Evolutionary conservation across 2,329 filamentous ascomycete genomes (phyloP).

Genomic region (Sordariomycetes sp.): DNA sequence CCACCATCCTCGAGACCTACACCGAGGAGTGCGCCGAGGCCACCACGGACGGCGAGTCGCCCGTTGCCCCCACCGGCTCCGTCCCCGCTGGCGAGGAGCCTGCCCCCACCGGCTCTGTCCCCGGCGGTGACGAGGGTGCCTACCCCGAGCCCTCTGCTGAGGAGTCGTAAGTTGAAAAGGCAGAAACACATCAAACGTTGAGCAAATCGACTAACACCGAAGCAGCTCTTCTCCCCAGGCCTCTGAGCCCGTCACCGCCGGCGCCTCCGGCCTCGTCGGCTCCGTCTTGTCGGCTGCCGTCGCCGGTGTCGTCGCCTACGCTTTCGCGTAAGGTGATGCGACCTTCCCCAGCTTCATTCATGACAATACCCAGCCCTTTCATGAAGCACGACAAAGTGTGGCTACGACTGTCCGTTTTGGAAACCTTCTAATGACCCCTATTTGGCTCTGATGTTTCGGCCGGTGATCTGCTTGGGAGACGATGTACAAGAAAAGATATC

Average conservation of each 20-base stretch:
- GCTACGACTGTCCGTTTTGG: background rate
- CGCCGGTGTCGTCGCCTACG: constrained; percentile 38
- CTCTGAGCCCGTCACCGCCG: constrained; percentile 27
- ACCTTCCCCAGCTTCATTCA: constrained; percentile 12
- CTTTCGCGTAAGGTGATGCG: constrained; percentile 34
- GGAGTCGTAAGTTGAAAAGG: constrained; percentile 15
- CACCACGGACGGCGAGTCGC: constrained; percentile 11
- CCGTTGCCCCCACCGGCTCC: constrained; percentile 12
- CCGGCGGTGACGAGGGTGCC: constrained; percentile 13
- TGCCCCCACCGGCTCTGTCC: constrained; percentile 25
- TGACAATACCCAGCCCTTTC: background rate
- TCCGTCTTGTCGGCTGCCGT: constrained; percentile 39
- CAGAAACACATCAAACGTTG: too few relatives aligned
- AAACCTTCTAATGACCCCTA: constrained; percentile 3
- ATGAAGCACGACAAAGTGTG: background rate
- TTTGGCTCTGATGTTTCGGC: background rate
- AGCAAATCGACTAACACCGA: constrained; percentile 7
- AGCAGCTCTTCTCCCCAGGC: constrained; percentile 11
- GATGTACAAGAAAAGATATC: background rate
- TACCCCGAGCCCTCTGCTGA: constrained; percentile 12
- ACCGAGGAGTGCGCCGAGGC: constrained; percentile 25
- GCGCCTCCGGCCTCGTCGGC: constrained; percentile 37
- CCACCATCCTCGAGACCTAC: constrained; percentile 31
- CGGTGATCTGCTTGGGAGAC: background rate
- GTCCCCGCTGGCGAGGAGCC: constrained; percentile 25